A percentile compares a stretch with the other conserved stretches of the same genome.
Evolutionary conservation across 106 monocot genomes (phyloP).

Genomic region (Phalaenopsis equestris): DNA sequence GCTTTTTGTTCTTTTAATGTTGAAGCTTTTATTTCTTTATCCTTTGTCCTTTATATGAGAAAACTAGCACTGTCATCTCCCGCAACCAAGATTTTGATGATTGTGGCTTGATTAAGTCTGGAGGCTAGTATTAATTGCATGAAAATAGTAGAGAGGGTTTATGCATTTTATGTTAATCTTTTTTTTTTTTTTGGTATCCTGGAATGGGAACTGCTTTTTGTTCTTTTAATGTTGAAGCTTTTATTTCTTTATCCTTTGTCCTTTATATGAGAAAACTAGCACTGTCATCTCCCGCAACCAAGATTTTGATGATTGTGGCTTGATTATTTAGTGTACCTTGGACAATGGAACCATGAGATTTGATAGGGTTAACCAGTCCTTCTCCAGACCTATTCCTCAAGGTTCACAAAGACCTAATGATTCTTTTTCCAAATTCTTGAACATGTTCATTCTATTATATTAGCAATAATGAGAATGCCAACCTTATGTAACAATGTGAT

Average conservation of each 20-base stretch:
- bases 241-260: neutral
- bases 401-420: too few relatives aligned
- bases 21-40: neutral
- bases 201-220: neutral
- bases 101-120: too few relatives aligned
- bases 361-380: too few relatives aligned
- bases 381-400: too few relatives aligned
- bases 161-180: neutral
- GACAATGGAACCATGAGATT: too few relatives aligned
- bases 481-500: neutral
- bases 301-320: too few relatives aligned
- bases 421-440: too few relatives aligned
- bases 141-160: neutral
- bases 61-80: neutral
- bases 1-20: neutral
- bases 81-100: too few relatives aligned
- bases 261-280: neutral
- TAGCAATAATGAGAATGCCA: neutral
- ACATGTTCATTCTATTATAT: neutral
- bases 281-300: neutral
- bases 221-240: neutral
- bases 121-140: neutral
- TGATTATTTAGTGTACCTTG: too few relatives aligned
- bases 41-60: neutral
- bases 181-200: neutral